Percentiles rank a stretch among this genome's conserved stretches.
Conservation (phyloP, 2,329 filamentous ascomycete genomes). For the Cytospora mali region DNA sequence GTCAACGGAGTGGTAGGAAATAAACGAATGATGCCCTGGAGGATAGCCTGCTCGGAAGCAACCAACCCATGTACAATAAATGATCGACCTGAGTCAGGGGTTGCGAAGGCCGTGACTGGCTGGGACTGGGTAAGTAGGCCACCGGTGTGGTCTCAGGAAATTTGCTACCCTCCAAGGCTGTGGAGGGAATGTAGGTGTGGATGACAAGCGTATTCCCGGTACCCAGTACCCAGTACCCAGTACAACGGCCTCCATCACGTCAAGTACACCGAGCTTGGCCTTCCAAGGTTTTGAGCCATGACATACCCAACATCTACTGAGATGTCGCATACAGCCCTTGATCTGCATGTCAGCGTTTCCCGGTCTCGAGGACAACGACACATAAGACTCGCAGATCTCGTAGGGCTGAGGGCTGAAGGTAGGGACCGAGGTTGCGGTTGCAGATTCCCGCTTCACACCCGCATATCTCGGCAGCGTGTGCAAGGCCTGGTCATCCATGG, state of each 20-base stretch:
- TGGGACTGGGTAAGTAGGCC: constrained; percentile 9
- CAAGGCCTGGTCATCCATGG: constrained; percentile 16
- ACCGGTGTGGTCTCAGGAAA: constrained; percentile 19
- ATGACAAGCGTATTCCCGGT: constrained; percentile 8
- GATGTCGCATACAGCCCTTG: constrained; percentile 3
- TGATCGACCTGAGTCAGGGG: constrained; percentile 25
- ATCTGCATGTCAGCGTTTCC: background rate
- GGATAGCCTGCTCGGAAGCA: constrained; percentile 22
- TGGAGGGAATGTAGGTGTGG: constrained; percentile 18
- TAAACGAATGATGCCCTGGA: constrained; percentile 12
- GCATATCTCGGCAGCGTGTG: constrained; percentile 22
- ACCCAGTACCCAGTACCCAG: background rate
- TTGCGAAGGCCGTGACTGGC: constrained; percentile 22
- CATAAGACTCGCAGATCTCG: constrained; percentile 13
- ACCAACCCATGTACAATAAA: constrained; percentile 15
- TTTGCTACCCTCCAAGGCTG: constrained; percentile 21
- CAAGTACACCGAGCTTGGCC: constrained; percentile 2
- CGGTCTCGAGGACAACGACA: background rate
- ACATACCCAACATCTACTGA: constrained; percentile 6
- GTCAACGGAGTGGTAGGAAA: constrained; percentile 12
- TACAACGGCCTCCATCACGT: background rate
- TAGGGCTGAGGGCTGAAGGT: constrained; percentile 29
- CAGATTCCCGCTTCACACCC: constrained; percentile 20
- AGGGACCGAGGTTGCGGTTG: constrained; percentile 16
- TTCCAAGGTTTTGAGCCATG: background rate